Evolutionary conservation across 768 basidiomycete species (phyloP).

Genomic region (Boletus reticuloceps): DNA sequence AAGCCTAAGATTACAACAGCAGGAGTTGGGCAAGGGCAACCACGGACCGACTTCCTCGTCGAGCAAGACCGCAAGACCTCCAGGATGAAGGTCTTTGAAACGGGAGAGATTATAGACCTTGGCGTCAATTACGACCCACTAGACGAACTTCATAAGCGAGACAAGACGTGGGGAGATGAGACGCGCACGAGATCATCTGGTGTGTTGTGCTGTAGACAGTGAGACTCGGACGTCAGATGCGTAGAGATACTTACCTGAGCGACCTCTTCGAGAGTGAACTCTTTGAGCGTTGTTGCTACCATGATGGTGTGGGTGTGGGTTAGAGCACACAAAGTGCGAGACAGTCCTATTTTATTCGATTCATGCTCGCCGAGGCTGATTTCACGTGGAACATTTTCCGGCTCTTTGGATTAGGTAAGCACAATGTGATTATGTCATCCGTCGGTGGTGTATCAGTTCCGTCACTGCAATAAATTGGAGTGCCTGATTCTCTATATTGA

Average conservation of each 20-base stretch:
- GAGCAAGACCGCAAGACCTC: conserved; percentile 75
- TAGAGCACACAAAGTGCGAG: background rate
- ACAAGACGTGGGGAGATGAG: background rate
- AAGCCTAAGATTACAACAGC: background rate
- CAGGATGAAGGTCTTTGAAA: conserved; percentile 82
- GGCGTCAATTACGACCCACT: conserved; percentile 85
- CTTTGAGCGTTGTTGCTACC: conserved; percentile 37
- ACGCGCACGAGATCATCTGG: conserved; percentile 65
- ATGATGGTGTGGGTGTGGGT: conserved; percentile 3
- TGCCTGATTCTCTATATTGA: no score
- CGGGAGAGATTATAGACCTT: conserved; percentile 82
- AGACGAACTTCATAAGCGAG: background rate
- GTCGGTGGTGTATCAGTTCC: no score
- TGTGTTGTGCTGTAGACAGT: conserved; percentile 60
- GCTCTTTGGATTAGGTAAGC: no score
- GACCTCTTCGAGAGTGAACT: conserved; percentile 58
- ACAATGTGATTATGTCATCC: no score
- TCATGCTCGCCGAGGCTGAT: no score
- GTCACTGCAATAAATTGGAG: no score
- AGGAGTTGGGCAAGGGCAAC: background rate
- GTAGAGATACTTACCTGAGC: conserved; percentile 39
- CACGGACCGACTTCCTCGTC: conserved; percentile 69
- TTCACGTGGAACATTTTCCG: no score
- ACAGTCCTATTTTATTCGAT: background rate
- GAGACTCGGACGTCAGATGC: background rate